Evolutionary conservation across 2,329 filamentous ascomycete genomes (phyloP).

Genomic region (Paraphoma chrysanthemicola): DNA sequence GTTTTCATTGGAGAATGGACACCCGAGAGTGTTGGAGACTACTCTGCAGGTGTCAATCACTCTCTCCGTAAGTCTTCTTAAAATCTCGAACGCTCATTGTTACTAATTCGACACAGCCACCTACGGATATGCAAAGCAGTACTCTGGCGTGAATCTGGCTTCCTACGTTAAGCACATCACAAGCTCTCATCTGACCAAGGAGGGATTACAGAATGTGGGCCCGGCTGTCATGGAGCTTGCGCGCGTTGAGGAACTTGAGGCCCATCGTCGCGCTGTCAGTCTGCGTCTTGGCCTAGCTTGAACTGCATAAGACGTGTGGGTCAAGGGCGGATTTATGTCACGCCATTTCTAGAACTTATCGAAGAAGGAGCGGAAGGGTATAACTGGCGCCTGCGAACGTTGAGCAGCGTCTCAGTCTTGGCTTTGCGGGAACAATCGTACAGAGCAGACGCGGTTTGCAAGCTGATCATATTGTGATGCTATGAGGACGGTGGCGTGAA

Average conservation of each 20-base stretch:
- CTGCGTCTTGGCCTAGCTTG: slow-evolving; percentile 61
- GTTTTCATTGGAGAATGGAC: slow-evolving; percentile 98
- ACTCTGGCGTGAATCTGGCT: slow-evolving; percentile 93
- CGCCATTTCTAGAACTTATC: too few species aligned
- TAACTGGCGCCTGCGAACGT: too few species aligned
- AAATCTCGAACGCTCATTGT: too few species aligned
- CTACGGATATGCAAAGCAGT: slow-evolving; percentile 97
- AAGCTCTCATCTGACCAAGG: slow-evolving; percentile 83
- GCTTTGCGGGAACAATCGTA: too few species aligned
- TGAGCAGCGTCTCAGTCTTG: too few species aligned
- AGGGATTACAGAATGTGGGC: slow-evolving; percentile 86
- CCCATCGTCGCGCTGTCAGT: slow-evolving; percentile 79
- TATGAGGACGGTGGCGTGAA: too few species aligned
- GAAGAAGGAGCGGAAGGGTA: too few species aligned
- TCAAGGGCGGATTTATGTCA: too few species aligned
- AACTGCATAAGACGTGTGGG: slow-evolving; percentile 1
- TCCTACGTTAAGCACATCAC: slow-evolving; percentile 99
- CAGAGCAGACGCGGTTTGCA: too few species aligned
- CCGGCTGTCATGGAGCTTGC: slow-evolving; percentile 93
- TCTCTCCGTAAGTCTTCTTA: slow-evolving; percentile 88
- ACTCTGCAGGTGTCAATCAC: slow-evolving; percentile 97
- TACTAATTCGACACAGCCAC: slow-evolving; percentile 68
- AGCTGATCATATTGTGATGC: too few species aligned
- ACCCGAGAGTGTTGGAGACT: slow-evolving; percentile 96
- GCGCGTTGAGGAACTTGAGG: slow-evolving; percentile 92